A percentile compares a stretch with the other conserved stretches of the same genome.
phyloP scores from a whole-genome alignment of 2,329 filamentous ascomycete species.

The Rutstroemia sydowiana region DNA sequence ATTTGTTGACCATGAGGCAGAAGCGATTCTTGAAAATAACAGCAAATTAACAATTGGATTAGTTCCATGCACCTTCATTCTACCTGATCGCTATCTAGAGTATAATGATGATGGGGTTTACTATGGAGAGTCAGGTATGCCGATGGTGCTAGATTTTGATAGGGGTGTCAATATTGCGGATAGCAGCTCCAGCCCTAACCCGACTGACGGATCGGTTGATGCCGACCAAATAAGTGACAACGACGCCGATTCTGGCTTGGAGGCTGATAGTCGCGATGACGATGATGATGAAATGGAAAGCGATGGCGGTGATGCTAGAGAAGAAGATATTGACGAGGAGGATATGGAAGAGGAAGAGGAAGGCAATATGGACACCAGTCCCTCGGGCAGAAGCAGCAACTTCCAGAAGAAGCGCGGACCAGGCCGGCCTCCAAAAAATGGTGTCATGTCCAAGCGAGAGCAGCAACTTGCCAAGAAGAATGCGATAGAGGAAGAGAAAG shows the following conservation, averaged over 20 bases:
- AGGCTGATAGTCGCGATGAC: constrained; percentile 20
- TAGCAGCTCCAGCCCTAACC: too few species aligned
- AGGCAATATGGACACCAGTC: constrained; percentile 2
- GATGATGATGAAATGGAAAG: constrained; percentile 19
- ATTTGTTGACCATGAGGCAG: constrained; percentile 34
- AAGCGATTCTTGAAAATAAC: constrained; percentile 42
- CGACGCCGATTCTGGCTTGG: constrained; percentile 28
- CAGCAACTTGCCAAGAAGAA: constrained; percentile 56
- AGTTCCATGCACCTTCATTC: constrained; percentile 59
- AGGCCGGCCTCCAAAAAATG: constrained; percentile 75
- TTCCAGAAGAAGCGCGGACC: constrained; percentile 52
- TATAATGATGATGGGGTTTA: constrained; percentile 43
- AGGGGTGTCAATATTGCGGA: too few species aligned
- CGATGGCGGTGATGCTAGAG: too few species aligned
- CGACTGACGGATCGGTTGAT: too few species aligned
- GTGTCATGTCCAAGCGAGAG: constrained; percentile 75
- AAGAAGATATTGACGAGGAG: constrained; percentile 5
- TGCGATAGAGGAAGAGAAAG: constrained; percentile 35
- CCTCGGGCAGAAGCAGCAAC: too few species aligned
- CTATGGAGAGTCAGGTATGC: constrained; percentile 30
- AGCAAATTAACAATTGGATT: constrained; percentile 58
- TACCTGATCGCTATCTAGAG: constrained; percentile 58
- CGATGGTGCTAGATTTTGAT: too few species aligned
- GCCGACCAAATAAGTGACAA: constrained; percentile 27
- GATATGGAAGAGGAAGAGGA: constrained; percentile 5